Base-by-base conservation (phyloP, 768 basidiomycete species). In the Pulveroboletus sp. region DNA sequence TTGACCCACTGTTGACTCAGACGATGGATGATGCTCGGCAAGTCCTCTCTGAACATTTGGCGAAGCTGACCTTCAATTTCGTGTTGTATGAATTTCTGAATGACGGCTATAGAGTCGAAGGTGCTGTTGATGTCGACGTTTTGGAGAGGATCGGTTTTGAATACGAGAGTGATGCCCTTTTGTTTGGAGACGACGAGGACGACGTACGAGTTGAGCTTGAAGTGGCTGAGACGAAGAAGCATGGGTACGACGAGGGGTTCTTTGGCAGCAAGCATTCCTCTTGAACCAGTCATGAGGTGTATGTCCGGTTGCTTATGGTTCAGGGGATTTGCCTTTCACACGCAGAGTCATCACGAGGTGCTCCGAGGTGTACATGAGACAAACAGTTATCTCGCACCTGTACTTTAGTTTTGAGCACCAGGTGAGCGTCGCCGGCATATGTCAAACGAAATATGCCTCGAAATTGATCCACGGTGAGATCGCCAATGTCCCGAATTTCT, bases 131-230 rank as follows among this genome's bases (percentile, higher is more conserved):
- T 98, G 64, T 98, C 91, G 46, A 99, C 93, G 57, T 92, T 90
- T 71, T 99, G 93, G 35, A 99, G 79, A 2, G 96, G 96, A 70
- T 99, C 96, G 32, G 96, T 98, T 73, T 98, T 98, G 82, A 99
- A 99, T 24, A 98, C 96, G 46, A 99, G 83, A 0, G 96, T 98
- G 65, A 98, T 97, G 38, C 96, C 96, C 64, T 97, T 97, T 66
- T 93, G 91, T 58, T 91, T 89, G 24, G 94, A 97, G 50, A 99
- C 91, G 60, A 98, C 94, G 50, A 99, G 83, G 57, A 98, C 94
- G 60, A 99, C 89, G 63, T 97, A 97, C 30, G 95, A 96, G 59
- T 83, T 85, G 32, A 99, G 85, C 54, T 84, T 85, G 71, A 99
- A 91, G 64, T 91, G 83, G n/a, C 93, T 96, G 5, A 99, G 85